These are phyloP conservation scores for Podospora pseudopauciseta DNA, from an alignment of 495 filamentous ascomycete genomes.

Conservation along the genomic window DNA sequence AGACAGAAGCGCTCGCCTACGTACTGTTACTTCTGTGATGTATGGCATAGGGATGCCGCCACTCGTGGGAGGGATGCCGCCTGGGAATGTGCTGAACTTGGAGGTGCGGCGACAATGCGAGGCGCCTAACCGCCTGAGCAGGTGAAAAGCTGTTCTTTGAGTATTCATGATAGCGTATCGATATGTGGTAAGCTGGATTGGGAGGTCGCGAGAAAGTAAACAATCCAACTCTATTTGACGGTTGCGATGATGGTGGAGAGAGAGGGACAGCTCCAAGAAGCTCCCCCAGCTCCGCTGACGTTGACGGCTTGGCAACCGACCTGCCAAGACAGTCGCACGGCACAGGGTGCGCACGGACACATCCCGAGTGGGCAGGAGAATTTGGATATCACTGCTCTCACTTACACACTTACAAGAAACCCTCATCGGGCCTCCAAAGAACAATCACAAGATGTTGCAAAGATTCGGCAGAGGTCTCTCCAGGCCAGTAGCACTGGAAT, in stretches of 20 bases:
- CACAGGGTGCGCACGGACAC: neutral
- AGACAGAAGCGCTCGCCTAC: conserved; percentile 29
- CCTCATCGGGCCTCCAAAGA: neutral
- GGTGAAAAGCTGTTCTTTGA: conserved; percentile 33
- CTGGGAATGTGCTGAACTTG: conserved; percentile 28
- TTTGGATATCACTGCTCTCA: neutral
- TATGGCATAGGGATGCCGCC: conserved; percentile 67
- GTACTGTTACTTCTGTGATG: conserved; percentile 77
- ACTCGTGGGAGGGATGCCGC: conserved; percentile 41
- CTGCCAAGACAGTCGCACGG: neutral
- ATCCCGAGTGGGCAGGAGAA: neutral
- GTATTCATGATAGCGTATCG: conserved; percentile 28
- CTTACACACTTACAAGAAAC: neutral
- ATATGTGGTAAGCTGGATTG: neutral
- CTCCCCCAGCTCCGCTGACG: neutral
- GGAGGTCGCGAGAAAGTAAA: neutral
- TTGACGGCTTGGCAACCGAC: neutral
- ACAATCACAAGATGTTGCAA: neutral
- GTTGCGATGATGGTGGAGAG: neutral
- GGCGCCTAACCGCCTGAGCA: conserved; percentile 28
- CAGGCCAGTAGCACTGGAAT: neutral
- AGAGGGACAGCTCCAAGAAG: conserved; percentile 2
- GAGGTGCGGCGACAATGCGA: conserved; percentile 39
- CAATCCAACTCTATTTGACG: neutral
- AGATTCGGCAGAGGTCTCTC: neutral